phyloP scores from a whole-genome alignment of 192 early-diverging fungal genomes.

The Coemansia sp. region DNA sequence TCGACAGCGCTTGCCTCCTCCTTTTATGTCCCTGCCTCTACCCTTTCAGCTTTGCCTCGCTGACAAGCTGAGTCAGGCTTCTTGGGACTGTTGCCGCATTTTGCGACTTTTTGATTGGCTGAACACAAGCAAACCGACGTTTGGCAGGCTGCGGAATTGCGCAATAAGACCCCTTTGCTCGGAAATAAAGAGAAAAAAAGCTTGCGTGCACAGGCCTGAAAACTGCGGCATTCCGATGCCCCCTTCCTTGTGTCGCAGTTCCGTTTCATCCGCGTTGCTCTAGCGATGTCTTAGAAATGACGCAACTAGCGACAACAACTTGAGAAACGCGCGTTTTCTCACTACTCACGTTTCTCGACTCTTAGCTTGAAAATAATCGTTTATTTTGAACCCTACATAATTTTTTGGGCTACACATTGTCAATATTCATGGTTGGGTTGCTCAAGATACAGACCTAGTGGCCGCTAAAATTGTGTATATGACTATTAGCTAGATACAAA shows the following conservation, averaged over 20 bases:
- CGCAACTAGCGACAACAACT: neutral
- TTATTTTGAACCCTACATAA: too few species aligned
- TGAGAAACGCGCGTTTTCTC: neutral
- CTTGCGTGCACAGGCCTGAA: neutral
- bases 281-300: neutral
- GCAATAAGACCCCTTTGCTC: neutral
- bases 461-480: neutral
- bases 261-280: neutral
- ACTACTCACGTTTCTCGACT: too few species aligned
- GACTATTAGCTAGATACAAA: neutral
- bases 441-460: too few species aligned
- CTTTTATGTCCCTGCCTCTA: neutral
- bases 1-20: neutral
- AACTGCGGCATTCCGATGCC: neutral
- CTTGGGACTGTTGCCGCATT: neutral
- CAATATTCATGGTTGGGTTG: too few species aligned
- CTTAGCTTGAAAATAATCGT: too few species aligned
- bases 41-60: neutral
- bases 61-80: neutral
- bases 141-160: neutral
- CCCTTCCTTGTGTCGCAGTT: neutral
- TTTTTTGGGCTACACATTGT: too few species aligned
- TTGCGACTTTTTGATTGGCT: neutral
- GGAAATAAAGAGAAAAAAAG: neutral
- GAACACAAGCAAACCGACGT: neutral